Evolutionary conservation across 2,329 filamentous ascomycete species (phyloP).

Genomic region (Rhinocladiella similis): DNA sequence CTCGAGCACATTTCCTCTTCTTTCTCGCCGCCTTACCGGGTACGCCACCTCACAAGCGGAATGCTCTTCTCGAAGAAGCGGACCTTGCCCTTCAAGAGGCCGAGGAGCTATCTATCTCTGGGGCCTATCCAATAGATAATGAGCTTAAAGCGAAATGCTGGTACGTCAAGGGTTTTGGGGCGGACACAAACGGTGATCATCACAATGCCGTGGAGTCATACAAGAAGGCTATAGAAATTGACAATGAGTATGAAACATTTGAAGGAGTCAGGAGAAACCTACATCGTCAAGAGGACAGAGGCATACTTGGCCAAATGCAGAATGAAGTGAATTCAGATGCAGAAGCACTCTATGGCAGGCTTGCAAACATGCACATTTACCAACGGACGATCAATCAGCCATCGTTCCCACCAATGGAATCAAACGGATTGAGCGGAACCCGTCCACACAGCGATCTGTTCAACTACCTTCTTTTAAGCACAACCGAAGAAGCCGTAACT

Average conservation of each 20-base stretch:
- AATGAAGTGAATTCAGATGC: background rate
- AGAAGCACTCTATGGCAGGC: background rate
- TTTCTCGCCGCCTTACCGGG: constrained; percentile 1
- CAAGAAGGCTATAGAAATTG: constrained; percentile 6
- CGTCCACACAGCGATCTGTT: no score
- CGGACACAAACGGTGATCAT: constrained; percentile 7
- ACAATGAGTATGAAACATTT: constrained; percentile 6
- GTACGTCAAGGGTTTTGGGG: constrained; percentile 13
- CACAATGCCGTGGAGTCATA: constrained; percentile 6
- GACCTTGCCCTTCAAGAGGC: constrained; percentile 11
- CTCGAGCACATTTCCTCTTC: constrained; percentile 17
- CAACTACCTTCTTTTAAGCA: no score
- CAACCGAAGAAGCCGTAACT: no score
- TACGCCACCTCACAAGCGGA: background rate
- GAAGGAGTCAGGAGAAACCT: constrained; percentile 12
- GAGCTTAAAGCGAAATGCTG: constrained; percentile 14
- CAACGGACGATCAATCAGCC: no score
- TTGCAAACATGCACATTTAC: no score
- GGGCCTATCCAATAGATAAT: background rate
- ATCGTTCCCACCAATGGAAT: no score
- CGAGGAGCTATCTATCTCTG: constrained; percentile 5
- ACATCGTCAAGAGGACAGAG: background rate
- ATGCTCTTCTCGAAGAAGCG: constrained; percentile 2
- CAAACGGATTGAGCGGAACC: no score
- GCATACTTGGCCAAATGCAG: background rate